Conservation (phyloP, 2,329 filamentous ascomycete genomes). For the Monilinia laxa region DNA sequence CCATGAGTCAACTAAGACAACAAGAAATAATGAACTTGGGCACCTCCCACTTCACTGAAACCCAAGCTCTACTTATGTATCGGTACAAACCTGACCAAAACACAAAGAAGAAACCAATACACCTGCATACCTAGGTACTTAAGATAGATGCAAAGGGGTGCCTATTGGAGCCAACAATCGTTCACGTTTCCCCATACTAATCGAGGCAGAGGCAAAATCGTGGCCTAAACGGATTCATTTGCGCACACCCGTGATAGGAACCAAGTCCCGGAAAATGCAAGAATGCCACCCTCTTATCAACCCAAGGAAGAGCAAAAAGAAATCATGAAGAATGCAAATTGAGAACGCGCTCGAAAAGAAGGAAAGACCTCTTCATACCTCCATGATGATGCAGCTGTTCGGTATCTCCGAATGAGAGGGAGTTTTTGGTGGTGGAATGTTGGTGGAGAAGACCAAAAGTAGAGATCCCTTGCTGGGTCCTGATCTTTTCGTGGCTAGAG, state of each 20-base stretch:
- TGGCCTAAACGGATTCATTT: not conserved
- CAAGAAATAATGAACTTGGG: conserved; percentile 1
- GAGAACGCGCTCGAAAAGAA: not conserved
- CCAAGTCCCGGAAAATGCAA: not conserved
- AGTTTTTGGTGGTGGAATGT: not conserved
- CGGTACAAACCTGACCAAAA: not conserved
- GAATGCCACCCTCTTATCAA: not conserved
- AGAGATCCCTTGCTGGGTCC: conserved; percentile 1
- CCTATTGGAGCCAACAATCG: conserved; percentile 10
- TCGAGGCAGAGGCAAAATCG: not conserved
- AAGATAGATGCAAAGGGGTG: conserved; percentile 5
- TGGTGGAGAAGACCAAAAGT: not conserved
- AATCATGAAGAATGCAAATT: not conserved
- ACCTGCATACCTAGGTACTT: not conserved
- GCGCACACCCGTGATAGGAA: conserved; percentile 11
- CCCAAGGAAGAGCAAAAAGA: not conserved
- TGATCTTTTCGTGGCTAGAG: not conserved
- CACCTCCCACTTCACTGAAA: not conserved
- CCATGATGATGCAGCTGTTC: conserved; percentile 23
- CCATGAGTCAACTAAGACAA: not conserved
- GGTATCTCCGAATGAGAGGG: not conserved
- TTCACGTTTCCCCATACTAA: conserved; percentile 6
- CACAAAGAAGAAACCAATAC: not conserved
- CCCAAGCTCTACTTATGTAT: conserved; percentile 1
- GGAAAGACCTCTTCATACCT: conserved; percentile 26